Evolutionary conservation across 202 grass and related monocot species (phyloP).

Genomic region (Elaeis oleifera): DNA sequence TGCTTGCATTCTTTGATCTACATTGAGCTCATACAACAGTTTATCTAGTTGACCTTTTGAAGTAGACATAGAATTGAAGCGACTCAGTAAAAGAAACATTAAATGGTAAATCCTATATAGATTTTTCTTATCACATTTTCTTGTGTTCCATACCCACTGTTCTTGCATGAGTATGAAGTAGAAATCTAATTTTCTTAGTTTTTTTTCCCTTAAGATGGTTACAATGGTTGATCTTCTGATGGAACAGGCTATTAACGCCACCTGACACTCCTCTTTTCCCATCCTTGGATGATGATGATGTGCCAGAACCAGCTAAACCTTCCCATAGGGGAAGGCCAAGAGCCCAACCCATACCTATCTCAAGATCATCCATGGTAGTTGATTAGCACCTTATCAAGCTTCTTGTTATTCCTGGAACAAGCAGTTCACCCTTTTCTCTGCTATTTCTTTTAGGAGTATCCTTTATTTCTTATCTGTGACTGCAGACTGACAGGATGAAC

Average conservation of each 20-base stretch:
- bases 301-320: constrained; percentile 31
- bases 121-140: no score
- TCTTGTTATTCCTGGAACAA: constrained; percentile 7
- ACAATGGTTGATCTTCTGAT: no score
- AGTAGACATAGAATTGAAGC: not conserved
- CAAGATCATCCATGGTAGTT: constrained; percentile 57
- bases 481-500: constrained; percentile 57
- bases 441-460: constrained; percentile 9
- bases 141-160: no score
- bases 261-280: constrained; percentile 87
- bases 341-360: constrained; percentile 51
- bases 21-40: no score
- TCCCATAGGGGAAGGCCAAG: constrained; percentile 63
- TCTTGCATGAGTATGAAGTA: no score
- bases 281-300: constrained; percentile 66
- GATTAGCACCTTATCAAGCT: constrained; percentile 10
- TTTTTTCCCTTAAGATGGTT: no score
- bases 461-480: constrained; percentile 11
- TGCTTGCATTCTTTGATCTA: no score
- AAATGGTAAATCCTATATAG: no score
- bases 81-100: no score
- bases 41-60: not conserved
- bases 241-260: constrained; percentile 73
- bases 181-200: no score
- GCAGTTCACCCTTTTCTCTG: not conserved